Conservation (phyloP, 257 asterid species). For the Fraxinus anomala region DNA sequence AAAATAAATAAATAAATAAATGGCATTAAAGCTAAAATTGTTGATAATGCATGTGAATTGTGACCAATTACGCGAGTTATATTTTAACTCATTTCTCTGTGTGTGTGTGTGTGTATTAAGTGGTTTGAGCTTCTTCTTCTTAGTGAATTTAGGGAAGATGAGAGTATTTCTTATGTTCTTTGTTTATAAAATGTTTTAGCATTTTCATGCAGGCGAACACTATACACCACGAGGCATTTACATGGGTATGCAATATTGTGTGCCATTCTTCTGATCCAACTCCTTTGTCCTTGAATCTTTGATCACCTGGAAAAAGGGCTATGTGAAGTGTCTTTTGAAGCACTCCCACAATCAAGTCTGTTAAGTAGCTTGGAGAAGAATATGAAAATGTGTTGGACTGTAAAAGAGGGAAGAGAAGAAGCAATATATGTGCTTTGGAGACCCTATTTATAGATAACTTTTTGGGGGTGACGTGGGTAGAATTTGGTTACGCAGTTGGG, state of each 20-base stretch:
- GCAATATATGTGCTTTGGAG: background rate
- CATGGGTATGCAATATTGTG: background rate
- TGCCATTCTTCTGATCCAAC: background rate
- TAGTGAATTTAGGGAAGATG: background rate
- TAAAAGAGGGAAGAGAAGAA: background rate
- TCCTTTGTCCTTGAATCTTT: background rate
- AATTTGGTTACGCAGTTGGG: background rate
- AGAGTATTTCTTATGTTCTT: background rate
- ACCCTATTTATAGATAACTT: background rate
- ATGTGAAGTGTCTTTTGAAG: background rate
- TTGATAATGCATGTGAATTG: background rate
- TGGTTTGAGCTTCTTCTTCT: background rate
- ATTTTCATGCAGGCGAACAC: background rate
- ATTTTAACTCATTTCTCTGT: background rate
- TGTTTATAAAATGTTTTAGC: no score
- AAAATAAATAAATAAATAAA: no score
- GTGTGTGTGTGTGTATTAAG: background rate
- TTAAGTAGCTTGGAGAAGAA: background rate
- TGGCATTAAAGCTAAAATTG: background rate
- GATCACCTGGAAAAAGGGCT: background rate
- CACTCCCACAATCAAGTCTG: no score
- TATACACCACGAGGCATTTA: background rate
- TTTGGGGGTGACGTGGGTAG: background rate
- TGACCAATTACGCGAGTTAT: background rate
- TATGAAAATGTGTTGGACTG: background rate